A percentile compares a stretch with the other conserved stretches of the same genome.
Conservation (phyloP, 805 yeast species). For the Deakozyma indianensis region DNA sequence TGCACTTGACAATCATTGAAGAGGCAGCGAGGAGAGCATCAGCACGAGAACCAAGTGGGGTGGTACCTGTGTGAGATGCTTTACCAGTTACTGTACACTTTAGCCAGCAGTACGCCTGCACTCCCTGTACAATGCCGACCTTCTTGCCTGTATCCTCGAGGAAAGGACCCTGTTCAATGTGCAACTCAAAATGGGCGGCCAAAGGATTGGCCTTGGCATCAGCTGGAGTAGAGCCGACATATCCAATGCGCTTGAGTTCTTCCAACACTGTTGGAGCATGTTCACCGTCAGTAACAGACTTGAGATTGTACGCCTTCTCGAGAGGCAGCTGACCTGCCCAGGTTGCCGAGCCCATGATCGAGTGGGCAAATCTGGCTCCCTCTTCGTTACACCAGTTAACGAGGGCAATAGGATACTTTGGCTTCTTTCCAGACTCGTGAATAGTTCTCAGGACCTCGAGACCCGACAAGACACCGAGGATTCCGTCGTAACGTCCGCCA, state of each 20-base stretch:
- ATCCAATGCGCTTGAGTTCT: constrained; percentile 49
- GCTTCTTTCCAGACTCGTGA: constrained; percentile 40
- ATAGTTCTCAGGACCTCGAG: constrained; percentile 53
- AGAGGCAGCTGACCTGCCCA: constrained; percentile 41
- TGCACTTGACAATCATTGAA: constrained; percentile 38
- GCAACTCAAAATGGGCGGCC: constrained; percentile 59
- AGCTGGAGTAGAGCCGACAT: constrained; percentile 38
- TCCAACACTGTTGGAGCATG: constrained; percentile 33
- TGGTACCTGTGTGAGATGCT: constrained; percentile 64
- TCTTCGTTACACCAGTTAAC: constrained; percentile 68
- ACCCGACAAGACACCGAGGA: constrained; percentile 53
- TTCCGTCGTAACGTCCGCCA: constrained; percentile 67
- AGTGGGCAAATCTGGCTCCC: constrained; percentile 63
- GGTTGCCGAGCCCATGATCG: constrained; percentile 51
- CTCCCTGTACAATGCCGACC: constrained; percentile 54
- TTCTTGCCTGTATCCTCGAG: constrained; percentile 40
- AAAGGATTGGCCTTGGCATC: constrained; percentile 37
- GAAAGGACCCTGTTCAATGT: constrained; percentile 67
- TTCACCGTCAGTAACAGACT: constrained; percentile 36
- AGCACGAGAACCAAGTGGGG: constrained; percentile 45
- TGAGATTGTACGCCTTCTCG: constrained; percentile 35
- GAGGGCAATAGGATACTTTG: constrained; percentile 53
- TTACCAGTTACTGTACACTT: constrained; percentile 42
- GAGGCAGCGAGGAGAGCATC: constrained; percentile 51
- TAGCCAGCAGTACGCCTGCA: constrained; percentile 53